Base-by-base conservation (phyloP, 129 eudicot genomes). In the Gnaphalium uliginosum region DNA sequence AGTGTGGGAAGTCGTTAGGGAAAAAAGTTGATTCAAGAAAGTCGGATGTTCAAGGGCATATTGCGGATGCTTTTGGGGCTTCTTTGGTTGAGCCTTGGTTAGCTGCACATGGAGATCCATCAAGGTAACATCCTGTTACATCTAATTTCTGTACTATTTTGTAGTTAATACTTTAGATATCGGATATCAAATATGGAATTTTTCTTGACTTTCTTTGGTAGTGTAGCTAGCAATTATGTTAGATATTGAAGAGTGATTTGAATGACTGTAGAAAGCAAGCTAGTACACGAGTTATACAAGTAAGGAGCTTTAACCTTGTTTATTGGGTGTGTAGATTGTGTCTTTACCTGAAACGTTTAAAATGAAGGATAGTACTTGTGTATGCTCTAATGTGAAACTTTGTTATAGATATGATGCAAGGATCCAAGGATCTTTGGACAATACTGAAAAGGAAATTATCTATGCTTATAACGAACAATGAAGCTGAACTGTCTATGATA, bases 11-110 rank as follows among this genome's bases (percentile, higher is more conserved):
- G 56, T 81, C 84, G 4, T 76, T 88, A 68, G 92, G 90, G 78
- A 82, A 69, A 37, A 71, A 83, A 29, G 57, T 77, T 6, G 95
- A 88, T 51, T 65, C 83, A 60, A 86, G 83, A 83, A 86, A 86
- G 78, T 76, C 89, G 13, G 98, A 93, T 72, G 84, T 79, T 41
- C 91, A 77, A 62, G 75, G 92, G 78, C 90, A 88, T 79, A 73
- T 93, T 66, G 87, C 90, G 2, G 96, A 93, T 82, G 94, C 98
- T 1, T 93, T 93, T 74, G 98, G 98, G 41, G 98, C 98, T 10
- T 93, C 98, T 0, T 78, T 93, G 95, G 96, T 86, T 68, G 98
- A 93, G 84, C 98, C 98, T 23, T 93, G 98, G 98, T 69, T 93
- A 84, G 98, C 98, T 78, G 96, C 96, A 61, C 98, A 93, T 76